These are phyloP conservation scores for Aspergillus jensenii DNA, from an alignment of 2,329 filamentous ascomycete genomes.

Conservation along the genomic window DNA sequence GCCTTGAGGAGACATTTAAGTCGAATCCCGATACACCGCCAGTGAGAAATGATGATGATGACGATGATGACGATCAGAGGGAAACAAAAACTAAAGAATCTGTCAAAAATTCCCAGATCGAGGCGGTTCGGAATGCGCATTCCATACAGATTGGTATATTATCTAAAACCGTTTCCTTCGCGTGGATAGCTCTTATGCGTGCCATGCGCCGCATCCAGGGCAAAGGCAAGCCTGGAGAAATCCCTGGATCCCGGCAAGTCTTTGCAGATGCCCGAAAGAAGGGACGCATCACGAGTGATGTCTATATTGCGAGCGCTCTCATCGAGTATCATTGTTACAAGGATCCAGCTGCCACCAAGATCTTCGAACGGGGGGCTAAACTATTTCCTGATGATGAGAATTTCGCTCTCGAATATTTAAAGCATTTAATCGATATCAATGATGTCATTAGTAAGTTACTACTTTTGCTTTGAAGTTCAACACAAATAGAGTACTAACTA, in stretches of 20 bases:
- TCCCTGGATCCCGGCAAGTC: slow-evolving; percentile 75
- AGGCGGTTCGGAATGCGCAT: slow-evolving; percentile 64
- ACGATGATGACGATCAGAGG: slow-evolving; percentile 55
- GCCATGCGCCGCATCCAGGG: slow-evolving; percentile 94
- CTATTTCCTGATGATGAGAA: slow-evolving; percentile 91
- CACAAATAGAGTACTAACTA: slow-evolving; percentile 13
- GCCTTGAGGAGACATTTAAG: slow-evolving; percentile 55
- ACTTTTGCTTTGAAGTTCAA: not conserved
- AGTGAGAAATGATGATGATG: slow-evolving; percentile 52
- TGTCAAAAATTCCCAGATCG: slow-evolving; percentile 55
- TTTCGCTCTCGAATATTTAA: slow-evolving; percentile 94
- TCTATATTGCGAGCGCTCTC: slow-evolving; percentile 89
- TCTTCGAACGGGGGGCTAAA: slow-evolving; percentile 90
- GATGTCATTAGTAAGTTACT: slow-evolving; percentile 80
- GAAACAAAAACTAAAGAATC: slow-evolving; percentile 52
- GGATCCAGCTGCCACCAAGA: slow-evolving; percentile 86
- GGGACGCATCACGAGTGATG: slow-evolving; percentile 87
- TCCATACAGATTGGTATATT: slow-evolving; percentile 72
- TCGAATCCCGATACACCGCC: slow-evolving; percentile 40
- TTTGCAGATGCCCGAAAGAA: slow-evolving; percentile 86
- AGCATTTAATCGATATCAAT: slow-evolving; percentile 87
- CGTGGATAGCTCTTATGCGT: slow-evolving; percentile 93
- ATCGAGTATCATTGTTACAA: slow-evolving; percentile 97
- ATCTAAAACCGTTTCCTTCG: slow-evolving; percentile 82
- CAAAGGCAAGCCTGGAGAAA: slow-evolving; percentile 68